Percentiles rank a stretch among this genome's conserved stretches.
Conservation (phyloP, 192 early-diverging fungal genomes). For the Mortierella claussenii region DNA sequence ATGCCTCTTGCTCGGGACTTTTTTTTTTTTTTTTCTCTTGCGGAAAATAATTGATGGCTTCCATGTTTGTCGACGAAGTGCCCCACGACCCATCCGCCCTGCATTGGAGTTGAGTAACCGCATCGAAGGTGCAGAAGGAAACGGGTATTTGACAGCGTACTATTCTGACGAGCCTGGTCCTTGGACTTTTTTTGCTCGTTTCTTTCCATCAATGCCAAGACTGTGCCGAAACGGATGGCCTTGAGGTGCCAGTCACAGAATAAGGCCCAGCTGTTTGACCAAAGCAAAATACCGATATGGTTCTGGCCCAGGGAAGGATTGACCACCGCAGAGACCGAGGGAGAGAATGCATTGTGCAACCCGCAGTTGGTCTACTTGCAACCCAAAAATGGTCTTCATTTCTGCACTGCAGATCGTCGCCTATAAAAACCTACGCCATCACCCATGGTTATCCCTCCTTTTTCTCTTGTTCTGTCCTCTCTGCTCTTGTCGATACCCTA, state of each 20-base stretch:
- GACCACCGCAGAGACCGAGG: background rate
- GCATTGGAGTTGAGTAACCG: no score
- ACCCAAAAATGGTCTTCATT: slow-evolving; percentile 36
- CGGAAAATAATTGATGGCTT: no score
- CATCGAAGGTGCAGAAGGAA: no score
- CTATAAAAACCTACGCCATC: background rate
- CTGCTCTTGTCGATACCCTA: no score
- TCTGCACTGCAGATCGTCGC: background rate
- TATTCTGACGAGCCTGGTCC: background rate
- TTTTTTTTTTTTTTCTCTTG: no score
- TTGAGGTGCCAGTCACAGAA: background rate
- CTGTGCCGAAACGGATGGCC: no score
- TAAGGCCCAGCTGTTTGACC: background rate
- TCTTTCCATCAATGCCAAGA: no score
- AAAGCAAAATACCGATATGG: background rate
- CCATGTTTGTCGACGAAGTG: no score
- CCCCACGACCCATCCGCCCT: no score
- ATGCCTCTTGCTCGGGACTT: no score
- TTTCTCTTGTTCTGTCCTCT: background rate
- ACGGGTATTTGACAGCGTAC: background rate
- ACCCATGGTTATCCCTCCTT: background rate
- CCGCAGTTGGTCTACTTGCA: background rate
- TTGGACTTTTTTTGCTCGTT: no score
- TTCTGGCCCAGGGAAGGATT: background rate
- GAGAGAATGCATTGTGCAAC: background rate